Conservation (phyloP, 352 stramenopile genomes). For the Phytophthora colocasiae region DNA sequence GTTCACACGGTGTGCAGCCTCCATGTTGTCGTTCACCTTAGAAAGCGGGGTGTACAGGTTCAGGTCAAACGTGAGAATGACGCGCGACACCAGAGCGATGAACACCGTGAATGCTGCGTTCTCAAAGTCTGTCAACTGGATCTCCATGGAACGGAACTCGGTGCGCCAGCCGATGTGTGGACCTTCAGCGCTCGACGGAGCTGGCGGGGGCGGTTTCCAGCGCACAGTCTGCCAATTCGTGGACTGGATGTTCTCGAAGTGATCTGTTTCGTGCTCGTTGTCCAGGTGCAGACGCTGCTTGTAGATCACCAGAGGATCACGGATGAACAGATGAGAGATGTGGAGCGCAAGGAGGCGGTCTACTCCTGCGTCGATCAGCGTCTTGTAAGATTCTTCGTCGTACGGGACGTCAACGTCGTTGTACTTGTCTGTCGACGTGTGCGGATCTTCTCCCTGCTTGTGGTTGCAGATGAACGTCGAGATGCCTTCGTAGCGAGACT, state of each 20-base stretch:
- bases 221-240: constrained; percentile 99
- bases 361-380: constrained; percentile 92
- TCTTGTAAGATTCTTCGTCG: constrained; percentile 94
- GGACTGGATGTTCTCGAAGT: constrained; percentile 99
- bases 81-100: constrained; percentile 96
- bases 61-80: constrained; percentile 99
- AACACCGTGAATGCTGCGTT: constrained; percentile 99
- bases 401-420: constrained; percentile 97
- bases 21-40: constrained; percentile 99
- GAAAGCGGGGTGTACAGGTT: constrained; percentile 99
- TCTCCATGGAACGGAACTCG: constrained; percentile 99
- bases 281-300: constrained; percentile 88
- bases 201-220: constrained; percentile 99
- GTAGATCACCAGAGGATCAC: constrained; percentile 98
- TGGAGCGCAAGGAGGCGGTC: constrained; percentile 97
- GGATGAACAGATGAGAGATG: constrained; percentile 99
- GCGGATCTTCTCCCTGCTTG: constrained; percentile 83
- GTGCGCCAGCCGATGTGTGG: constrained; percentile 87
- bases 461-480: constrained; percentile 92
- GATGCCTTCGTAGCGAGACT: constrained; percentile 95
- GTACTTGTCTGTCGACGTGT: constrained; percentile 85
- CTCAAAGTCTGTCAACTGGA: constrained; percentile 99
- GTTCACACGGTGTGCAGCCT: constrained; percentile 96
- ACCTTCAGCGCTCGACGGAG: constrained; percentile 32
- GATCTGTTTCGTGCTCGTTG: constrained; percentile 89